A percentile compares a stretch with the other conserved stretches of the same genome.
phyloP scores from a whole-genome alignment of 495 filamentous ascomycete species.

The Penicillium paradoxum region DNA sequence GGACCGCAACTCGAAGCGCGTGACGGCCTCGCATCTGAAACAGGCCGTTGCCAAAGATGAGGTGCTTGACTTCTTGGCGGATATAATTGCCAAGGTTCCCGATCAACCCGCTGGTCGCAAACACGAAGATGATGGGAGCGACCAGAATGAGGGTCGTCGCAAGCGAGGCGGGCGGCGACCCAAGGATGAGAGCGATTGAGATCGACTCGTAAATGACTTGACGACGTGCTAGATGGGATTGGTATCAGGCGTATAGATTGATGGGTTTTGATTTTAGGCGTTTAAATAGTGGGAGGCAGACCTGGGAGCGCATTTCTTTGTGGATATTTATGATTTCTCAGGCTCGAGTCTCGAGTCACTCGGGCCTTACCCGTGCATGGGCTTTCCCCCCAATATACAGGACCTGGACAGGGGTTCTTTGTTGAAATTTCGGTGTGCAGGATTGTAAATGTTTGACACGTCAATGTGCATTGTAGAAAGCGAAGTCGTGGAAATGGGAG shows the following conservation, averaged over 20 bases:
- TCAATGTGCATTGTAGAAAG: not conserved
- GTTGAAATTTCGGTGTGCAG: not conserved
- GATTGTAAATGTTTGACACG: not conserved
- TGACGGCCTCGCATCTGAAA: conserved; percentile 87
- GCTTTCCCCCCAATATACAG: not conserved
- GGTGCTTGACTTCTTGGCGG: conserved; percentile 85
- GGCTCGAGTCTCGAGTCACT: not conserved
- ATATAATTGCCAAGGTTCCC: conserved; percentile 84
- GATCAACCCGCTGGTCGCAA: conserved; percentile 60
- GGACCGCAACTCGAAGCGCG: conserved; percentile 76
- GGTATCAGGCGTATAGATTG: conserved; percentile 22
- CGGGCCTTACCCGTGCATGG: not conserved
- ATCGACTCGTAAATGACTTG: conserved; percentile 7
- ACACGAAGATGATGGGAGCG: conserved; percentile 48
- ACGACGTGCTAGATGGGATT: conserved; percentile 25
- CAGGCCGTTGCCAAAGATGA: conserved; percentile 78
- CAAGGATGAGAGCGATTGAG: conserved; percentile 46
- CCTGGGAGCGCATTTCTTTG: conserved; percentile 32
- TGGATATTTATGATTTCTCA: conserved; percentile 25
- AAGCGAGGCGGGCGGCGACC: conserved; percentile 43
- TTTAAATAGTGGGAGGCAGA: conserved; percentile 27
- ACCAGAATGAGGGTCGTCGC: conserved; percentile 46
- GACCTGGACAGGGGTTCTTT: not conserved
- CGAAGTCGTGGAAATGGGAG: too few species aligned
- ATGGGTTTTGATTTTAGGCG: conserved; percentile 20